Evolutionary conservation across 2,329 filamentous ascomycete species (phyloP).

Genomic region (Trichophyton simii): DNA sequence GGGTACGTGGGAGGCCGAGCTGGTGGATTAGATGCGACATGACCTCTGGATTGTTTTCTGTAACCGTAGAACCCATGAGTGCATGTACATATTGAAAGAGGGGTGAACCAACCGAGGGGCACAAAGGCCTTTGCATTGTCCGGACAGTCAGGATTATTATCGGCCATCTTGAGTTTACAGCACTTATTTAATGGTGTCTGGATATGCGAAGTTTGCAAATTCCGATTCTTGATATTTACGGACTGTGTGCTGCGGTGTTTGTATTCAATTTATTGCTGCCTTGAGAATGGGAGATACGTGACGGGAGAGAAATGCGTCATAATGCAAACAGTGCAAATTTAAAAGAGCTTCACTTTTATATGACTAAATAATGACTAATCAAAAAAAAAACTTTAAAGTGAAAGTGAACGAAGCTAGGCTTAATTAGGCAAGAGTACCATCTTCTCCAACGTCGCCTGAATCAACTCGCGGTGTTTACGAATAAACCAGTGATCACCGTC

Average conservation of each 20-base stretch:
- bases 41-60: conserved; percentile 70
- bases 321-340: too few relatives aligned
- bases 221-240: neutral
- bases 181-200: neutral
- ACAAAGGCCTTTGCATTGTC: conserved; percentile 36
- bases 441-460: neutral
- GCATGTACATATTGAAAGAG: neutral
- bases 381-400: too few relatives aligned
- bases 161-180: conserved; percentile 18
- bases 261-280: too few relatives aligned
- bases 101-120: conserved; percentile 29
- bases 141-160: conserved; percentile 25
- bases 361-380: too few relatives aligned
- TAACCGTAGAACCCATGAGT: conserved; percentile 4
- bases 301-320: too few relatives aligned
- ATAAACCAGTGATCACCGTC: neutral
- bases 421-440: neutral
- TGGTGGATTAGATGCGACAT: conserved; percentile 73
- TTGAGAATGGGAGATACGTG: too few relatives aligned
- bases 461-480: neutral
- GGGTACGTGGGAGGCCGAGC: conserved; percentile 65
- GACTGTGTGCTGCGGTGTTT: too few relatives aligned
- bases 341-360: too few relatives aligned
- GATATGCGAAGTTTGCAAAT: neutral
- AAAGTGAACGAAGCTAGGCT: too few relatives aligned